A percentile compares a stretch with the other conserved stretches of the same genome.
phyloP scores from a whole-genome alignment of 495 filamentous ascomycete species.

The Tuber umbilicatum region DNA sequence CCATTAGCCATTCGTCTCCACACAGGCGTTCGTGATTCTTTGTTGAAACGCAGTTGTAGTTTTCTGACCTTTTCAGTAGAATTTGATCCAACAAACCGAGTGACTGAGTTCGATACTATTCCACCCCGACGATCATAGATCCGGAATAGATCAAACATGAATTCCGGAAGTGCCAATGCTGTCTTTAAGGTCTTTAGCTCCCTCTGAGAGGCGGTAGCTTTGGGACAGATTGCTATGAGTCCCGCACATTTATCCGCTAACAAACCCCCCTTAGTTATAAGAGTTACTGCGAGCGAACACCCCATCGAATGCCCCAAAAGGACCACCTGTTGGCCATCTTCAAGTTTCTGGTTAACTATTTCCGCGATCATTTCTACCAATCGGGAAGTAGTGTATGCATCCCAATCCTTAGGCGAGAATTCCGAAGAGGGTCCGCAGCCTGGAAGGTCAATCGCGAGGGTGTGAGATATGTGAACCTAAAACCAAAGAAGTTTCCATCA shows the following conservation, averaged over 20 bases:
- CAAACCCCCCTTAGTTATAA: slow-evolving; percentile 55
- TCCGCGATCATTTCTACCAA: slow-evolving; percentile 65
- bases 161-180: slow-evolving; percentile 59
- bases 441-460: slow-evolving; percentile 81
- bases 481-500: slow-evolving; percentile 10
- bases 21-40: slow-evolving; percentile 69
- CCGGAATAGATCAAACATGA: slow-evolving; percentile 70
- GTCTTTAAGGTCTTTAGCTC: slow-evolving; percentile 51
- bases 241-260: slow-evolving; percentile 63
- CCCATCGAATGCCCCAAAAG: slow-evolving; percentile 86
- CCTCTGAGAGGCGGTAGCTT: slow-evolving; percentile 55
- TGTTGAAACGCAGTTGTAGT: slow-evolving; percentile 76
- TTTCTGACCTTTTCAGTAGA: slow-evolving; percentile 69
- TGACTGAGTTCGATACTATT: slow-evolving; percentile 66
- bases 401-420: slow-evolving; percentile 64
- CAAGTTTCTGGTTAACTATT: slow-evolving; percentile 62
- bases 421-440: slow-evolving; percentile 70
- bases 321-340: slow-evolving; percentile 65
- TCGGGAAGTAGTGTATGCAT: slow-evolving; percentile 69
- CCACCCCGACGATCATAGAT: slow-evolving; percentile 78
- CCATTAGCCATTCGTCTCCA: slow-evolving; percentile 82
- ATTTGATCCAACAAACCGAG: slow-evolving; percentile 65
- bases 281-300: slow-evolving; percentile 64
- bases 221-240: slow-evolving; percentile 72
- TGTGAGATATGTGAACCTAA: slow-evolving; percentile 70